Evolutionary conservation across 139 green algal genomes (phyloP), one percentile per base, ranked within the genome.

Genomic region (Auxenochlorella protothecoides): DNA sequence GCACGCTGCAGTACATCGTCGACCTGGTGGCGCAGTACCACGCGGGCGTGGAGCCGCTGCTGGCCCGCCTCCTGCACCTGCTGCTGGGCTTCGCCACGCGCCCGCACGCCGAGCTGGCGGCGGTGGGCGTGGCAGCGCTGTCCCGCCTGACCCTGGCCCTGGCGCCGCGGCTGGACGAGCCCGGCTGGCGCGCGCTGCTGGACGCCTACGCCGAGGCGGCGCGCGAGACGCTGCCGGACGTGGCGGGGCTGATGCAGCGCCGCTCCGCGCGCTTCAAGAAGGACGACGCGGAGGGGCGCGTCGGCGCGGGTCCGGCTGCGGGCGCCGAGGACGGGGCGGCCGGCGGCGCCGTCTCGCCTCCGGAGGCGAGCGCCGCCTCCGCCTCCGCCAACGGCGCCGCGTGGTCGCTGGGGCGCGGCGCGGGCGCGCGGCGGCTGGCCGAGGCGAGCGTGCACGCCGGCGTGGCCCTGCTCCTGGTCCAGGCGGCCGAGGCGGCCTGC

Each of bases 1-100:
- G 90, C 67, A 97, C 92, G 76, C 85, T 99, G 68, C 87, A 96
- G 82, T 89, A 97, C 76, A 87, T 98, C 57, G 86, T 97, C 14
- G 94, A 98, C 76, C 80, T 99, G 12, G 91, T 94, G 59, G 84
- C 86, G 27, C 83, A 91, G 79, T 97, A 94, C 79, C 93, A 96
- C 65, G 63, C 77, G 5, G 71, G 79, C 12, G 83, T 92, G 57
- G 59, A 72, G 63, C 57, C 77, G 13, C 76, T 95, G 72, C 79
- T 97, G 72, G 69, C 79, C 4, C 85, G 83, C 16, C 78, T 96
- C 53, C 80, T 97, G 54, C 76, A 87, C 51, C 81, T 96, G 76
- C 82, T 96, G n/a, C 27, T 69, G 14, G 81, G 83, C 53, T 96
- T 99, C 78, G 89, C 97, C 71, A 78, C 73, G 66, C 79, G 90